These are phyloP conservation scores for Paragyromitra xinjiangensis DNA, from an alignment of 495 filamentous ascomycete species.

Conservation along the genomic window DNA sequence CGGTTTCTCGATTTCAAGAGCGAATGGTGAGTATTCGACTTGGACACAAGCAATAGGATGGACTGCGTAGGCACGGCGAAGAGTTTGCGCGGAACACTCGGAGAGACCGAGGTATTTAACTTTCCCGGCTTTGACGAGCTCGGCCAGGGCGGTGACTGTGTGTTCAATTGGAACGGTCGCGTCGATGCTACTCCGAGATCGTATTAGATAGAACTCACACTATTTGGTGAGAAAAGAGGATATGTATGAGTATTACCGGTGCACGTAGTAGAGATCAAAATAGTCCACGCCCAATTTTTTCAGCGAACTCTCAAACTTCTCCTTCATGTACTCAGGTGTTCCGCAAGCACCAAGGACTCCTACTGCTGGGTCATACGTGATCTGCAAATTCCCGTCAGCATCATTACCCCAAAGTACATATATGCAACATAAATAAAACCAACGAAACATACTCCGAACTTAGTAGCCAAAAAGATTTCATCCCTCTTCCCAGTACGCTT, in stretches of 20 bases:
- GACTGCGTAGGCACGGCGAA: slow-evolving; percentile 69
- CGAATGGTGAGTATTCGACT: slow-evolving; percentile 71
- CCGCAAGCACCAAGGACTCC: slow-evolving; percentile 20
- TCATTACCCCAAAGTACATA: not conserved
- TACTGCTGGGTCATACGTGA: not conserved
- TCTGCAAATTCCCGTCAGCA: slow-evolving; percentile 1
- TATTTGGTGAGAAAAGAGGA: not conserved
- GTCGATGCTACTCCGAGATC: slow-evolving; percentile 57
- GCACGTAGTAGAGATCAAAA: slow-evolving; percentile 72
- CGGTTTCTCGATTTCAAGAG: slow-evolving; percentile 66
- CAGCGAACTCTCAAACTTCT: slow-evolving; percentile 59
- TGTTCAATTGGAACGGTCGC: slow-evolving; percentile 70
- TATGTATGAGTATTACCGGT: slow-evolving; percentile 57
- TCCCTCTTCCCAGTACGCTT: slow-evolving; percentile 60
- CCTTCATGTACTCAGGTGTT: slow-evolving; percentile 56
- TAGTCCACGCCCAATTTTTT: slow-evolving; percentile 62
- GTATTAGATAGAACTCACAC: not conserved
- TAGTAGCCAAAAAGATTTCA: slow-evolving; percentile 68
- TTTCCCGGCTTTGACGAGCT: slow-evolving; percentile 65
- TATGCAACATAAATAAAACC: not conserved
- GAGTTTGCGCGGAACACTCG: slow-evolving; percentile 65
- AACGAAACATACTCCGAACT: slow-evolving; percentile 60
- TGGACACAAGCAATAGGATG: slow-evolving; percentile 70
- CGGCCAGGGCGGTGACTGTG: slow-evolving; percentile 65
- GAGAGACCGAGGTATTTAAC: slow-evolving; percentile 69